These are phyloP conservation scores for Candida vartiovaarae DNA, from an alignment of 805 yeast species.

Conservation along the genomic window DNA sequence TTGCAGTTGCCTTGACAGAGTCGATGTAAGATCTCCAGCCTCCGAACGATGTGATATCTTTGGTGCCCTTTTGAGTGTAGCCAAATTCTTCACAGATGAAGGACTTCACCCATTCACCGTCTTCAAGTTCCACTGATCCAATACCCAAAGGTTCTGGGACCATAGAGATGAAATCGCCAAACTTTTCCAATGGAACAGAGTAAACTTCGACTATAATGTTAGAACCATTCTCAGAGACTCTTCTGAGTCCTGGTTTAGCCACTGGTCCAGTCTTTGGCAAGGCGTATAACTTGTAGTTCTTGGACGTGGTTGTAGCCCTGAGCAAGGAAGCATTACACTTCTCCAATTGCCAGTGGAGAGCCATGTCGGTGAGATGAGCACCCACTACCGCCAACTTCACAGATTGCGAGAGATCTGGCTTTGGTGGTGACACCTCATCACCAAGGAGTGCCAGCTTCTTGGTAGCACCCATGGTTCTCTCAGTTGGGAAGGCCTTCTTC, in stretches of 20 bases:
- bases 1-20: slow-evolving; percentile 25
- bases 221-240: slow-evolving; percentile 43
- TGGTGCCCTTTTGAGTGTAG: slow-evolving; percentile 61
- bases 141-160: slow-evolving; percentile 95
- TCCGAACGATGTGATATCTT: slow-evolving; percentile 79
- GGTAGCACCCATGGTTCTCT: slow-evolving; percentile 55
- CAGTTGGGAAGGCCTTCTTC: slow-evolving; percentile 36
- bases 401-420: slow-evolving; percentile 33
- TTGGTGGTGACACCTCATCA: slow-evolving; percentile 38
- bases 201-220: slow-evolving; percentile 74
- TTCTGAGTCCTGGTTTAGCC: slow-evolving; percentile 83
- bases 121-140: slow-evolving; percentile 79
- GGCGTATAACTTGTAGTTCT: slow-evolving; percentile 71
- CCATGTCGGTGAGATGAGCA: slow-evolving; percentile 85
- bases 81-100: slow-evolving; percentile 93
- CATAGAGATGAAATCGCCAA: slow-evolving; percentile 80
- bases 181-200: slow-evolving; percentile 66
- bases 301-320: slow-evolving; percentile 60
- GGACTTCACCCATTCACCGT: slow-evolving; percentile 84
- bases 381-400: slow-evolving; percentile 86
- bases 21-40: slow-evolving; percentile 74
- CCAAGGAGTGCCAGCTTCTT: slow-evolving; percentile 22
- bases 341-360: slow-evolving; percentile 89
- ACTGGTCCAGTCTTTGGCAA: slow-evolving; percentile 76
- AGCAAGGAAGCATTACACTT: slow-evolving; percentile 71